Base-by-base conservation (phyloP, 2,329 filamentous ascomycete genomes). In the Ophiostoma montium region DNA sequence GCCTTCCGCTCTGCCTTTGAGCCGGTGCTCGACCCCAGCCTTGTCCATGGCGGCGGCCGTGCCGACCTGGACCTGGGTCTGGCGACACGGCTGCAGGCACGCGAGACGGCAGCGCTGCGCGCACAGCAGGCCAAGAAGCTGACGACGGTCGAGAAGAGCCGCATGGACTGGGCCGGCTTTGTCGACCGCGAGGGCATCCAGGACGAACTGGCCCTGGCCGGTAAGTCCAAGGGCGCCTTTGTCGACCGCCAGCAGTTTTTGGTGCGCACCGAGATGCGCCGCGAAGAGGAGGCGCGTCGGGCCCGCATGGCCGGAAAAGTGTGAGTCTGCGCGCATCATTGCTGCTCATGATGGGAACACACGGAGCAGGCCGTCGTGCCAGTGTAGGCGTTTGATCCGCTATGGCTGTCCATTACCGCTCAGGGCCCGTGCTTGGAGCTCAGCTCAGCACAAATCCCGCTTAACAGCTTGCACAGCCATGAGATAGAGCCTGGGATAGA, bases 121-220 rank as follows among this genome's bases (percentile, higher is more conserved):
- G 21, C 27, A 41, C 69, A 69, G 15, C 69, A 72, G 52, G 72
- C 76, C 45, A 78, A 75, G 68, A 84, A 83, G 60, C 67, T 84
- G 55, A 84, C 80, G 60, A 81, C 79, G 15, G 77, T 84, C 15
- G 79, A 84, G 65, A 84, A 84, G 71, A 82, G 78, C 57, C 71
- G 78, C 47, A 80, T 84, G 74, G 80, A 84, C 62, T 84, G 80
- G 80, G 80, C 80, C 3, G 78, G 79, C 12, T 84, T 75, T 57
- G 80, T 84, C 50, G 80, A 84, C 63, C 76, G 80, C 61, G 80
- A 82, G 62, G 80, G 80, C 9, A 80, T 84, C 64, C 73, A 79
- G 61, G 78, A 84, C 62, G 80, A 84, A 61, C 67, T 84, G 51
- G 73, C 74, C 62, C 67, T 80, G 43, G 78, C 80, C 21, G 76